Conservation (phyloP, 2,329 filamentous ascomycete species). For the Monosporascus sp. region DNA sequence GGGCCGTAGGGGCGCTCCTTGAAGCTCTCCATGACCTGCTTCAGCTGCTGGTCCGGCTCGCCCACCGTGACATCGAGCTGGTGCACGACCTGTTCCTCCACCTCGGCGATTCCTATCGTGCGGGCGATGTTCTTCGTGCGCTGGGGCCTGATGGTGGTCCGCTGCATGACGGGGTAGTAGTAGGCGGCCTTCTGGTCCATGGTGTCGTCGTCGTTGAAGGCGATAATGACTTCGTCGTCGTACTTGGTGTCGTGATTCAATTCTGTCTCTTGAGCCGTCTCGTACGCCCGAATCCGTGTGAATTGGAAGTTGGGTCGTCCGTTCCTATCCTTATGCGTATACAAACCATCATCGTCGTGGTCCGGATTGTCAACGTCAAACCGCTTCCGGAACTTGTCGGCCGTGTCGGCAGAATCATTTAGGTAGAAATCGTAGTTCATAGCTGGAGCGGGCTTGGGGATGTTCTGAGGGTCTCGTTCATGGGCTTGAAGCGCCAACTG, state of each 20-base stretch:
- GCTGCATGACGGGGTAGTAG: constrained; percentile 65
- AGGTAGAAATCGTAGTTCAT: constrained; percentile 66
- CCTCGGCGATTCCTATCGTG: constrained; percentile 39
- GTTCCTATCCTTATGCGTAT: constrained; percentile 44
- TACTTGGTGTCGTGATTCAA: constrained; percentile 55
- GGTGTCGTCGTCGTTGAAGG: constrained; percentile 47
- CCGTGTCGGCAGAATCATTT: constrained; percentile 40
- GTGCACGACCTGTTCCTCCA: constrained; percentile 48
- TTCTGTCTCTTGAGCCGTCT: constrained; percentile 54
- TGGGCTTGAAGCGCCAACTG: constrained; percentile 46
- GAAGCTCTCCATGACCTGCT: constrained; percentile 46
- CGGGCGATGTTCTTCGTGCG: constrained; percentile 58
- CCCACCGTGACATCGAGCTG: constrained; percentile 50
- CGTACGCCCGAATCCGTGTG: constrained; percentile 57
- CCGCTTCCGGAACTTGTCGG: constrained; percentile 52
- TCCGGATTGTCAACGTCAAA: constrained; percentile 54
- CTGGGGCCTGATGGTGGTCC: constrained; percentile 56
- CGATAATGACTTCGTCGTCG: constrained; percentile 56
- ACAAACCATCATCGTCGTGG: constrained; percentile 47
- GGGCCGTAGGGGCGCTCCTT: constrained; percentile 46
- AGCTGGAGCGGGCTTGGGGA: constrained; percentile 50
- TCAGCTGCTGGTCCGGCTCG: constrained; percentile 50
- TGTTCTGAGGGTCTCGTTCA: constrained; percentile 49
- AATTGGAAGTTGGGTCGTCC: constrained; percentile 52
- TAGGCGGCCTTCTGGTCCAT: constrained; percentile 52